Evolutionary conservation across 177 flowering plant species (phyloP).

Genomic region (Vitis hybrid): DNA sequence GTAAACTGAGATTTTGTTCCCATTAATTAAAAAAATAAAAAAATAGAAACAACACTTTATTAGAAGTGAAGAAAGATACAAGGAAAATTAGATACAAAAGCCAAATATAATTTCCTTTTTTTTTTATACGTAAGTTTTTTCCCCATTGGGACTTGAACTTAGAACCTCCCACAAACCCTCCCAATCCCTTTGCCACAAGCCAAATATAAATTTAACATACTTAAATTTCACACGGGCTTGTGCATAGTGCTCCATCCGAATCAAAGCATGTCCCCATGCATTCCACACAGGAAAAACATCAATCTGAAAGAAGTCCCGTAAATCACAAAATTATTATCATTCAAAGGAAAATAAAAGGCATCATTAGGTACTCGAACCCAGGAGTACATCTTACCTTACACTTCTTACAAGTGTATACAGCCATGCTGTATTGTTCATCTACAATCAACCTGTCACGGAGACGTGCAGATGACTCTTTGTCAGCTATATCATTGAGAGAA

Average conservation of each 20-base stretch:
- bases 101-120: neutral
- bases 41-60: neutral
- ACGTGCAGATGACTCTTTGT: conserved; percentile 80
- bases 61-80: neutral
- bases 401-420: conserved; percentile 94
- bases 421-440: conserved; percentile 97
- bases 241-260: conserved; percentile 91
- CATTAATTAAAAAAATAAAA: neutral
- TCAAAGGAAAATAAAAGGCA: neutral
- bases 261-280: conserved; percentile 98
- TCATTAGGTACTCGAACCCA: neutral
- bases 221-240: conserved; percentile 99
- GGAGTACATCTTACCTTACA: conserved; percentile 65
- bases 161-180: too few species aligned
- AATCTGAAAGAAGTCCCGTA: conserved; percentile 50
- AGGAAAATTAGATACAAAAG: neutral
- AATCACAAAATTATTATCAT: conserved; percentile 3
- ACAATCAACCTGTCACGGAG: conserved; percentile 85
- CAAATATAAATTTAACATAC: conserved; percentile 36
- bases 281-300: conserved; percentile 97
- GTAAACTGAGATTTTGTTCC: neutral
- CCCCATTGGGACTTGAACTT: too few species aligned
- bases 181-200: neutral
- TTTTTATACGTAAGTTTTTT: too few species aligned
- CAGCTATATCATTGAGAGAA: conserved; percentile 95